phyloP scores from a whole-genome alignment of 495 filamentous ascomycete species.

The Collariella sp. region DNA sequence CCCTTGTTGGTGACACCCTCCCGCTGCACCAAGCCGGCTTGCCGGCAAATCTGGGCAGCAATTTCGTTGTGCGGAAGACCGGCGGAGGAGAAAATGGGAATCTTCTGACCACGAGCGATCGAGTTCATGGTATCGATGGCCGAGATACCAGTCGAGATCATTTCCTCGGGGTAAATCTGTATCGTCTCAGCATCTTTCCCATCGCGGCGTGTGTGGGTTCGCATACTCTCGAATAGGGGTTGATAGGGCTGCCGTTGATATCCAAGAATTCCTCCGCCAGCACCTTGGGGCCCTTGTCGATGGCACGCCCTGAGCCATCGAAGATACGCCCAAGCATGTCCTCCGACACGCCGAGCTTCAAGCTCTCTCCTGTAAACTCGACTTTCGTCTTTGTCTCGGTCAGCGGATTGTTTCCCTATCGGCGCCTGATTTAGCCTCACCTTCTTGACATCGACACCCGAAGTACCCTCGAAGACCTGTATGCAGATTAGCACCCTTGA shows the following conservation, averaged over 20 bases:
- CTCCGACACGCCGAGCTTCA: conserved; percentile 97
- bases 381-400: conserved; percentile 63
- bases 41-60: conserved; percentile 93
- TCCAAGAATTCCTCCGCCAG: conserved; percentile 96
- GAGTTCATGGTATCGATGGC: conserved; percentile 99
- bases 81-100: conserved; percentile 97
- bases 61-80: conserved; percentile 99
- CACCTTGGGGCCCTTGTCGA: conserved; percentile 98
- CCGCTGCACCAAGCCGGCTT: conserved; percentile 82
- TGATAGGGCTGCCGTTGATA: conserved; percentile 99
- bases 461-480: conserved; percentile 94
- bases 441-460: conserved; percentile 98
- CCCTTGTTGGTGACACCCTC: conserved; percentile 76
- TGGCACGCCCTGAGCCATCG: conserved; percentile 92
- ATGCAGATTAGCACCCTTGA: conserved; percentile 10
- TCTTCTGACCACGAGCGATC: conserved; percentile 98
- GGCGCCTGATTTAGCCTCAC: conserved; percentile 35
- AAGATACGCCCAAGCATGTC: conserved; percentile 99
- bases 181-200: conserved; percentile 9
- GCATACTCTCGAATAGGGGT: conserved; percentile 88
- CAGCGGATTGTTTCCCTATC: neutral
- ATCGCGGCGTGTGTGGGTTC: neutral
- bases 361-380: conserved; percentile 90
- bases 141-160: conserved; percentile 99
- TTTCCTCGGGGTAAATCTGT: conserved; percentile 96